Percentiles rank a stretch among this genome's conserved stretches.
phyloP scores from a whole-genome alignment of 805 yeast genomes.

The Saccharomyces paradoxus region DNA sequence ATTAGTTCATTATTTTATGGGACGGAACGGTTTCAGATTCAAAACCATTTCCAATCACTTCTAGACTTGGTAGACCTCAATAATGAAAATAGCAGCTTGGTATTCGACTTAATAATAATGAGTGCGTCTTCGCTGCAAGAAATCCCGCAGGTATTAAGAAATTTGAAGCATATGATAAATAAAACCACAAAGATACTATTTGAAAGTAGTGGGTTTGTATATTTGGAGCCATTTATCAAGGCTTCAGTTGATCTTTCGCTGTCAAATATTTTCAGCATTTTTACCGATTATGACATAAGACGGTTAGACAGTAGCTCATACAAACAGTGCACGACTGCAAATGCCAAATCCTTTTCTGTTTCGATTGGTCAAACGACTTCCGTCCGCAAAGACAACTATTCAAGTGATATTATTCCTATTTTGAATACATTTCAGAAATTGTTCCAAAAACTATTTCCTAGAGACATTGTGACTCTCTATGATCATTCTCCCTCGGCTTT shows the following conservation, averaged over 20 bases:
- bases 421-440: constrained; percentile 13
- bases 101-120: constrained; percentile 38
- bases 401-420: constrained; percentile 8
- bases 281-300: constrained; percentile 53
- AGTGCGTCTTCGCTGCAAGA: constrained; percentile 42
- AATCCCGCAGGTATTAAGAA: constrained; percentile 33
- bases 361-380: constrained; percentile 35
- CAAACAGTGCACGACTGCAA: constrained; percentile 18
- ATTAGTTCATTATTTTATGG: constrained; percentile 16
- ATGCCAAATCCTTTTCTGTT: constrained; percentile 32
- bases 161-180: constrained; percentile 30
- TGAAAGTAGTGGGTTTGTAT: constrained; percentile 62
- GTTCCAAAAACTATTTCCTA: constrained; percentile 16
- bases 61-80: constrained; percentile 6
- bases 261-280: constrained; percentile 40
- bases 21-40: constrained; percentile 8
- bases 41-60: constrained; percentile 22
- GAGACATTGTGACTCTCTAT: constrained; percentile 33
- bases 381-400: constrained; percentile 6
- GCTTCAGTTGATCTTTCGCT: constrained; percentile 30
- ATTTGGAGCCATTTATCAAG: constrained; percentile 55
- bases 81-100: constrained; percentile 1
- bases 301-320: constrained; percentile 24
- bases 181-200: constrained; percentile 44
- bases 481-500: constrained; percentile 36